Evolutionary conservation across 495 filamentous ascomycete genomes (phyloP).

Genomic region (Penicillium herquei): DNA sequence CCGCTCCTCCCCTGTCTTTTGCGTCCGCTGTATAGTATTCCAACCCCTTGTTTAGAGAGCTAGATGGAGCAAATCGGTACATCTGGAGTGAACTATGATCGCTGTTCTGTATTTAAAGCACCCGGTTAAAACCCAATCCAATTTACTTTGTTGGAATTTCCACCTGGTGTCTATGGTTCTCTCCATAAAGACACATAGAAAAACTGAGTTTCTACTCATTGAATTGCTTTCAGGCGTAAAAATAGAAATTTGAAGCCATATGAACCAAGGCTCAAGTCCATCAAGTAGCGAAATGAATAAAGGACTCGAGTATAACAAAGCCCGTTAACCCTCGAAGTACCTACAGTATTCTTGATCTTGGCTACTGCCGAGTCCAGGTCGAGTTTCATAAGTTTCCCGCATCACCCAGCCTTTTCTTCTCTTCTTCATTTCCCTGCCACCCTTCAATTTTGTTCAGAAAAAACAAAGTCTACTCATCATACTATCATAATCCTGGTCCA

Average conservation of each 20-base stretch:
- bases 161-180: neutral
- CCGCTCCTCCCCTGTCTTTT: conserved; percentile 3
- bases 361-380: neutral
- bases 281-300: neutral
- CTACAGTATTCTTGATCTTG: too few relatives aligned
- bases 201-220: neutral
- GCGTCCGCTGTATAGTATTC: conserved; percentile 29
- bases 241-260: neutral
- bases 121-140: conserved; percentile 2
- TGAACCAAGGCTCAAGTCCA: too few relatives aligned
- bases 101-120: conserved; percentile 11
- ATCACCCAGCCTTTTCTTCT: neutral
- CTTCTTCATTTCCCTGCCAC: neutral
- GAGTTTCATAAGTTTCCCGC: neutral
- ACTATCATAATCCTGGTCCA: neutral
- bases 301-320: neutral
- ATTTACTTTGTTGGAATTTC: conserved; percentile 8
- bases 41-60: conserved; percentile 19
- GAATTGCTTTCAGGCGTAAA: neutral
- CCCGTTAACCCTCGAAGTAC: too few relatives aligned
- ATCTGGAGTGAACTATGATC: conserved; percentile 12
- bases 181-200: neutral
- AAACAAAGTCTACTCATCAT: neutral
- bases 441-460: neutral
- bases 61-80: conserved; percentile 15